Conservation (phyloP, 106 monocot species). For the Allium cepa region DNA sequence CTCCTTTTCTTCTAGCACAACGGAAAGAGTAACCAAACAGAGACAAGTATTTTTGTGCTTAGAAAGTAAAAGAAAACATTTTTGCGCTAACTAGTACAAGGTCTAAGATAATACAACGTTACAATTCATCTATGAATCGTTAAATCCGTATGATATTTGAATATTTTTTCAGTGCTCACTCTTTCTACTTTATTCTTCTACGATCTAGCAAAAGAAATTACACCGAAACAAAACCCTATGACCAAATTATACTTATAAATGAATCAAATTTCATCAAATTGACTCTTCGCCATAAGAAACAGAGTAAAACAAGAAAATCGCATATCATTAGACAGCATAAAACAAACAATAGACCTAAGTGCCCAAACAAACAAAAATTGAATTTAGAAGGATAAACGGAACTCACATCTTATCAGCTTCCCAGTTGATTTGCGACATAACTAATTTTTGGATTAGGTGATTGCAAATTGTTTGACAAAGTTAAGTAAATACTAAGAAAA, state of each 20-base stretch:
- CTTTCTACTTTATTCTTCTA: too few species aligned
- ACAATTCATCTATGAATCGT: too few species aligned
- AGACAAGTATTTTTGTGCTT: too few species aligned
- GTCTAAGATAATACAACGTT: too few species aligned
- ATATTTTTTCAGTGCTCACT: too few species aligned
- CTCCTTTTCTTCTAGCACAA: too few species aligned
- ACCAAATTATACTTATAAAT: neutral
- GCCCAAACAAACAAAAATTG: neutral
- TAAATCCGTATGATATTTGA: too few species aligned
- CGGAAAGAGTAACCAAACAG: too few species aligned
- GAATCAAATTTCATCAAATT: neutral
- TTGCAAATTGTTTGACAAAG: too few species aligned
- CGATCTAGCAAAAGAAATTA: neutral
- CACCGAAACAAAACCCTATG: neutral
- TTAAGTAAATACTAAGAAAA: too few species aligned
- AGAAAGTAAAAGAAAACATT: too few species aligned
- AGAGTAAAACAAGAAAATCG: neutral
- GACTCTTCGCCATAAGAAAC: neutral
- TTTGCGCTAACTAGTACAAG: too few species aligned
- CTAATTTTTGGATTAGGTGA: neutral
- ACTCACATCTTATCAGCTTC: constrained; percentile 12
- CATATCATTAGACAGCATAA: neutral
- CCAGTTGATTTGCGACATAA: constrained; percentile 10
- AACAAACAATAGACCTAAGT: neutral
- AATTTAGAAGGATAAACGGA: neutral